Percentiles rank a stretch among this genome's conserved stretches.
Conservation (phyloP, 208 protist genomes). For the Wallacemonas rigidus region DNA sequence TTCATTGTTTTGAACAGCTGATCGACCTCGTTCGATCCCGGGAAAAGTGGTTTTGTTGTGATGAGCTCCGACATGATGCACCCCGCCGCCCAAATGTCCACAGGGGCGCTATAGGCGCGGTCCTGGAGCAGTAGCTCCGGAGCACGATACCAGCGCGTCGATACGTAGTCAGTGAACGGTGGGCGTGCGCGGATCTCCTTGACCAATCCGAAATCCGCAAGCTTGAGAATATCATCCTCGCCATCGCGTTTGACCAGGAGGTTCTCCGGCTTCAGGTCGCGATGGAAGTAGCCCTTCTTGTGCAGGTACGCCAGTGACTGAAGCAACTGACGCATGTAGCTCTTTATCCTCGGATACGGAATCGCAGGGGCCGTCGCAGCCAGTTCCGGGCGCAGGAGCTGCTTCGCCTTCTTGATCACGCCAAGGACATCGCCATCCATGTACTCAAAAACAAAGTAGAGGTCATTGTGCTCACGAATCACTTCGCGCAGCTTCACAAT, state of each 20-base stretch:
- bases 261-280: slow-evolving; percentile 99
- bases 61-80: slow-evolving; percentile 99
- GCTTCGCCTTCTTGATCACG: slow-evolving; percentile 94
- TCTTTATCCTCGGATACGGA: slow-evolving; percentile 86
- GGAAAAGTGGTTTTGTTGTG: slow-evolving; percentile 96
- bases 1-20: slow-evolving; percentile 85
- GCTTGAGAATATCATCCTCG: slow-evolving; percentile 91
- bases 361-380: slow-evolving; percentile 47
- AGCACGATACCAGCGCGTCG: slow-evolving; percentile 98
- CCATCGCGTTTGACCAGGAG: slow-evolving; percentile 79
- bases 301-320: slow-evolving; percentile 96
- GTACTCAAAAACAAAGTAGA: slow-evolving; percentile 98
- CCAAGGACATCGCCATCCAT: slow-evolving; percentile 97
- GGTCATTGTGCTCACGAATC: slow-evolving; percentile 95
- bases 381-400: slow-evolving; percentile 36
- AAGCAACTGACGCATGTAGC: slow-evolving; percentile 92
- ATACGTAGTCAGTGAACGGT: slow-evolving; percentile 96
- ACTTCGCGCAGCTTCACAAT: slow-evolving; percentile 98
- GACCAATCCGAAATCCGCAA: slow-evolving; percentile 93
- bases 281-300: slow-evolving; percentile 96
- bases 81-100: slow-evolving; percentile 96
- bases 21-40: slow-evolving; percentile 82
- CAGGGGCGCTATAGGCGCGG: slow-evolving; percentile 92
- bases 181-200: slow-evolving; percentile 59
- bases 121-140: slow-evolving; percentile 98